Percentiles rank a stretch among this genome's conserved stretches.
Evolutionary conservation across 257 asterid genomes (phyloP).

Genomic region (Lycium barbarum): DNA sequence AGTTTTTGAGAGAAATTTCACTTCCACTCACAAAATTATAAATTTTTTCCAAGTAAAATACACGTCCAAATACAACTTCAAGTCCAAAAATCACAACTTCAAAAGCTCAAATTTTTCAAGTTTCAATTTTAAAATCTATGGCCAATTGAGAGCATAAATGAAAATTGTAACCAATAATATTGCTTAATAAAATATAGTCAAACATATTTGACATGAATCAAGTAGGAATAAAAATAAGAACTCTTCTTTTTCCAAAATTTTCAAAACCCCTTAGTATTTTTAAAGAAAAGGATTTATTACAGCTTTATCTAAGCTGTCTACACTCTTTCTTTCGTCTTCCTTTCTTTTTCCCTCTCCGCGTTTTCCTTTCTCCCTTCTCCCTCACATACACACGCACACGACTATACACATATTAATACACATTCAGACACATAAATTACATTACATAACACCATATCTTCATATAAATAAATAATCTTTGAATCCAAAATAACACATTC

Average conservation of each 20-base stretch:
- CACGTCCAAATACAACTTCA: too few relatives aligned
- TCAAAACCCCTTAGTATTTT: not conserved
- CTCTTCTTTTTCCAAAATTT: not conserved
- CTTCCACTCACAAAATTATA: too few relatives aligned
- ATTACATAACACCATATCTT: constrained; percentile 29
- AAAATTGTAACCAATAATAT: not conserved
- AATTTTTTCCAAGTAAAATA: too few relatives aligned
- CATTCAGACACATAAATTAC: not conserved
- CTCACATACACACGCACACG: constrained; percentile 18
- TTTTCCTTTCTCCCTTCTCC: constrained; percentile 29
- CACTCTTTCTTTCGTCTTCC: constrained; percentile 49
- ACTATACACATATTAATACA: constrained; percentile 5
- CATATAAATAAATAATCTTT: constrained; percentile 33
- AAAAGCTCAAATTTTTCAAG: too few relatives aligned
- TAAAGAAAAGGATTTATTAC: constrained; percentile 25
- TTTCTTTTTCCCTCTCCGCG: constrained; percentile 38
- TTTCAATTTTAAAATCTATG: too few relatives aligned
- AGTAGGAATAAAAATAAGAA: not conserved
- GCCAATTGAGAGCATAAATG: not conserved
- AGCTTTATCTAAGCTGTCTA: constrained; percentile 67
- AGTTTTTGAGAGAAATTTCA: too few relatives aligned
- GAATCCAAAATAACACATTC: constrained; percentile 38
- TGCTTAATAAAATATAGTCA: not conserved
- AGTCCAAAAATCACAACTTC: too few relatives aligned
- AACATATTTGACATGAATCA: not conserved